Evolutionary conservation across 1,139 yeast genomes (phyloP).

Genomic region (Geotrichum macrosporum): DNA sequence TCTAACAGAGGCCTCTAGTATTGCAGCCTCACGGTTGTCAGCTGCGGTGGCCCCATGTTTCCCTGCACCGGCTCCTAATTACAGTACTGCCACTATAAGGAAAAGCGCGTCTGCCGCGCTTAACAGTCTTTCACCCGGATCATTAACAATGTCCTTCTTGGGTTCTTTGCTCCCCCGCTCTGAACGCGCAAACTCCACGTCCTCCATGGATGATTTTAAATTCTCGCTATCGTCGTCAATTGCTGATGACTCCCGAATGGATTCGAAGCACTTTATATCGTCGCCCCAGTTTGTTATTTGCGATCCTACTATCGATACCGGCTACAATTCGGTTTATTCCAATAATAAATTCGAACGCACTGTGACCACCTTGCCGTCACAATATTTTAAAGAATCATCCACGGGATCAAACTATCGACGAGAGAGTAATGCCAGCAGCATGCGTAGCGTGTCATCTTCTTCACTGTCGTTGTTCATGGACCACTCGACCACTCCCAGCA

Average conservation of each 20-base stretch:
- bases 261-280: too few species aligned
- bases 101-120: neutral
- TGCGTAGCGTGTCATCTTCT: neutral
- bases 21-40: neutral
- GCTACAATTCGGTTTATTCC: too few species aligned
- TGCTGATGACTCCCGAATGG: too few species aligned
- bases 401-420: neutral
- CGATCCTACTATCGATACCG: too few species aligned
- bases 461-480: slow-evolving; percentile 1
- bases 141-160: neutral
- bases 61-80: neutral
- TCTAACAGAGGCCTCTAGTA: slow-evolving; percentile 17
- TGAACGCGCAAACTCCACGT: neutral
- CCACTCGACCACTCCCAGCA: neutral
- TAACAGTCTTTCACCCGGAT: neutral
- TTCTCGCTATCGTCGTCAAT: neutral
- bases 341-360: neutral
- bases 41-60: neutral
- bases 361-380: slow-evolving; percentile 1
- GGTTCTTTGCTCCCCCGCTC: neutral
- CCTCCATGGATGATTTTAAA: neutral
- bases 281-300: too few species aligned
- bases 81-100: neutral
- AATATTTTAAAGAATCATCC: neutral
- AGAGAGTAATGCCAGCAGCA: neutral